phyloP scores from a whole-genome alignment of 2,329 filamentous ascomycete genomes.

The Ophioceras dolichostomum region DNA sequence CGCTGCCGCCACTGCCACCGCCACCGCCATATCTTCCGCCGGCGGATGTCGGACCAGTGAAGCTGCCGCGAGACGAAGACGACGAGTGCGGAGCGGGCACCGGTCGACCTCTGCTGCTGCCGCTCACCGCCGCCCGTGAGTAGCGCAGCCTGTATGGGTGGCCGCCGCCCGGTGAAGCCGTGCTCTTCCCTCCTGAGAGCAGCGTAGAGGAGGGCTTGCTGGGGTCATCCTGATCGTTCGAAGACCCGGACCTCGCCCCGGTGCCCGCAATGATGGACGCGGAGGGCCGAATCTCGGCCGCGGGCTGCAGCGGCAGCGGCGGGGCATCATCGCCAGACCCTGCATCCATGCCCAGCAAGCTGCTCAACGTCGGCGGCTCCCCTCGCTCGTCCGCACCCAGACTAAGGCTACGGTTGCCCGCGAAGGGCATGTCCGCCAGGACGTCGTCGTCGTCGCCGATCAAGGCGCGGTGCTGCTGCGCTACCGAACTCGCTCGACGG shows the following conservation, averaged over 20 bases:
- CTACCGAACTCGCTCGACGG: conserved; percentile 58
- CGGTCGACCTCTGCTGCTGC: conserved; percentile 17
- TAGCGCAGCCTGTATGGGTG: conserved; percentile 37
- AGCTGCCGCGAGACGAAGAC: conserved; percentile 32
- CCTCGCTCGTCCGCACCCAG: conserved; percentile 52
- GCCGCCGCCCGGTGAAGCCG: conserved; percentile 15
- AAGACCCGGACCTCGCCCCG: conserved; percentile 22
- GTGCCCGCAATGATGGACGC: not conserved
- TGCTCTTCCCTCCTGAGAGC: conserved; percentile 18
- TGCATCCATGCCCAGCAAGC: conserved; percentile 34
- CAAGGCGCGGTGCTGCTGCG: conserved; percentile 44
- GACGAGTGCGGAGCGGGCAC: conserved; percentile 30
- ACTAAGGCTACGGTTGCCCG: conserved; percentile 53
- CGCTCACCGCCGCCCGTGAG: conserved; percentile 9
- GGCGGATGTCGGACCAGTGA: conserved; percentile 25
- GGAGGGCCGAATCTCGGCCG: conserved; percentile 25
- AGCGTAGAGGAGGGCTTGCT: conserved; percentile 29
- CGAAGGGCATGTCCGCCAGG: conserved; percentile 45
- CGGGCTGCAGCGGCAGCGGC: conserved; percentile 24
- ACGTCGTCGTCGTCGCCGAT: conserved; percentile 47
- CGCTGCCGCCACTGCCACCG: conserved; percentile 19
- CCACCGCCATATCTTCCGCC: conserved; percentile 12
- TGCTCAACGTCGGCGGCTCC: conserved; percentile 54
- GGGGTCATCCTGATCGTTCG: conserved; percentile 23
- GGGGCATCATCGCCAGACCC: not conserved